Conservation (phyloP, 2,329 filamentous ascomycete species). For the Penicillium sp. region DNA sequence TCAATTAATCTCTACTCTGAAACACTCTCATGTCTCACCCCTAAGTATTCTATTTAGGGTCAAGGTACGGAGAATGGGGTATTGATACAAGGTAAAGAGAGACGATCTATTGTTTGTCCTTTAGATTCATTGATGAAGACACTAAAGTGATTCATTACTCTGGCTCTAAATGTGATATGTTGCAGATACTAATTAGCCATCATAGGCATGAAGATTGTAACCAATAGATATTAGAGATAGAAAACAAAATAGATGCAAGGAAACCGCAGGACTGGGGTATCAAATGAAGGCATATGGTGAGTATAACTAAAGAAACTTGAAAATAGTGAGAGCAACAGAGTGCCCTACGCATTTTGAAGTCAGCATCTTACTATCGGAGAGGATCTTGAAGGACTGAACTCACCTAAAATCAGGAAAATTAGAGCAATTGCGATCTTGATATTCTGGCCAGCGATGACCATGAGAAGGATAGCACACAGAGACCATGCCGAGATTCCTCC, state of each 20-base stretch:
- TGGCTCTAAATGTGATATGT: not conserved
- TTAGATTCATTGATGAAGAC: not conserved
- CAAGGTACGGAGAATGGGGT: too few relatives aligned
- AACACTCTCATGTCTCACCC: not conserved
- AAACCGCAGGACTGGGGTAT: not conserved
- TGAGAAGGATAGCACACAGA: conserved; percentile 27
- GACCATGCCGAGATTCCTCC: conserved; percentile 25
- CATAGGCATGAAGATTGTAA: not conserved
- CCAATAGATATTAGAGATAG: not conserved
- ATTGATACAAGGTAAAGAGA: not conserved
- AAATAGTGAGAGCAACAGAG: conserved; percentile 8
- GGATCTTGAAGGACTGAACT: not conserved
- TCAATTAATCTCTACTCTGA: not conserved
- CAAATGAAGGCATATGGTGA: not conserved
- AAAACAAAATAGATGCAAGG: not conserved
- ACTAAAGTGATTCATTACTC: not conserved
- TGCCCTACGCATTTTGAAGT: conserved; percentile 5
- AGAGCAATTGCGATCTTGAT: conserved; percentile 22
- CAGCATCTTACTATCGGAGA: not conserved
- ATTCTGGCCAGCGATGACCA: conserved; percentile 26
- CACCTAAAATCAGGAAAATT: conserved; percentile 20
- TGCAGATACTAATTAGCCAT: not conserved
- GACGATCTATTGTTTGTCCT: not conserved
- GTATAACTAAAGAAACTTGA: conserved; percentile 15
- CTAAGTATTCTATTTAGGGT: not conserved